phyloP scores from a whole-genome alignment of 192 early-diverging fungal species.

The Lobosporangium transversale region DNA sequence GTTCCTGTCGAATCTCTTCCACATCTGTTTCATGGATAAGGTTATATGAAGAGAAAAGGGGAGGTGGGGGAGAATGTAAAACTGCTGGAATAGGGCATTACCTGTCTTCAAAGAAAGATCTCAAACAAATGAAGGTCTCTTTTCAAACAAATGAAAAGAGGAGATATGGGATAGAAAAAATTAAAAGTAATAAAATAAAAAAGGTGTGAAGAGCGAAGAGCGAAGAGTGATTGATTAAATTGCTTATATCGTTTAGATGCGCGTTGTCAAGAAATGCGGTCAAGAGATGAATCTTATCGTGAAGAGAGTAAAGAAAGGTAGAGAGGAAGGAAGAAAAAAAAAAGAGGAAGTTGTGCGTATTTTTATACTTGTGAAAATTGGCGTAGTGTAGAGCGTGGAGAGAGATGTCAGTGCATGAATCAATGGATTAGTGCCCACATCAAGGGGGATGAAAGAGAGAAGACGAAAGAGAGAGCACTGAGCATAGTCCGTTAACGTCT shows the following conservation, averaged over 20 bases:
- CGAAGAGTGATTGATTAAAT: no score
- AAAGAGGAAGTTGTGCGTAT: neutral
- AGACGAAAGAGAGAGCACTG: no score
- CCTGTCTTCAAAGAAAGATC: neutral
- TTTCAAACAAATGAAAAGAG: constrained; percentile 1
- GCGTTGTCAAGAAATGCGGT: no score
- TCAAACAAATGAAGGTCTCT: neutral
- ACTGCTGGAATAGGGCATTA: neutral
- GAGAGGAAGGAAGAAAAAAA: neutral
- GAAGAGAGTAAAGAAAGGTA: neutral
- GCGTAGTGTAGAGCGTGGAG: no score
- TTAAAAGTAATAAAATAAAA: no score
- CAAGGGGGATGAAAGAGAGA: no score
- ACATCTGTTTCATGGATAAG: no score
- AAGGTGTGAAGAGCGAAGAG: no score
- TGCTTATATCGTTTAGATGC: no score
- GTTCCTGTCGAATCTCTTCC: no score
- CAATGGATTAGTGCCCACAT: no score
- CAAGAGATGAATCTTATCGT: neutral
- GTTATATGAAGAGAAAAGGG: neutral
- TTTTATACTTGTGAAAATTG: neutral
- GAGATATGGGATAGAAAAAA: neutral
- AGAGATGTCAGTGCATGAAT: neutral
- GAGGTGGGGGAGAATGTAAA: neutral
- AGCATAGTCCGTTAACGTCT: no score